A percentile compares a stretch with the other conserved stretches of the same genome.
These are phyloP conservation scores for Speleostelium caveatum DNA, from an alignment of 78 protist genomes.

Conservation along the genomic window DNA sequence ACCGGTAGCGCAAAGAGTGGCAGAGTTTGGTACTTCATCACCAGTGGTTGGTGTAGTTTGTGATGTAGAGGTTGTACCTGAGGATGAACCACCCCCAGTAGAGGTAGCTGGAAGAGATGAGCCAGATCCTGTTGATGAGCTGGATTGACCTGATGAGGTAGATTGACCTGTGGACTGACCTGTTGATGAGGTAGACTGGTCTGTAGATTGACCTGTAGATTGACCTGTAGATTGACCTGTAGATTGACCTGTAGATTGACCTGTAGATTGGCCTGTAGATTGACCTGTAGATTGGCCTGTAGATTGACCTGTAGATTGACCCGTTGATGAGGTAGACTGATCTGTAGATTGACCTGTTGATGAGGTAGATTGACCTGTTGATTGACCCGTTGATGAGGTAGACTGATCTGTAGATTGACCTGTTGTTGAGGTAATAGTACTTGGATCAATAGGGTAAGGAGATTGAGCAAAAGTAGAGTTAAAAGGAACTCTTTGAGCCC, in stretches of 20 bases:
- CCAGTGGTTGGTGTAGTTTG: not conserved
- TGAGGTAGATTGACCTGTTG: not conserved
- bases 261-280: not conserved
- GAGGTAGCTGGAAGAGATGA: not conserved
- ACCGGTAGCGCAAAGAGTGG: not conserved
- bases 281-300: no score
- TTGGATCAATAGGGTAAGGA: not conserved
- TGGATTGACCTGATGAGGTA: no score
- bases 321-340: not conserved
- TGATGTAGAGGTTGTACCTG: not conserved
- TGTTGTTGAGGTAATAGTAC: not conserved
- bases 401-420: not conserved
- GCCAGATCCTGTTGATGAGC: not conserved
- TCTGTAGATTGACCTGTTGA: not conserved
- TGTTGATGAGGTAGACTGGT: not conserved
- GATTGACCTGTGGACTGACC: no score
- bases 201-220: not conserved
- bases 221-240: not conserved
- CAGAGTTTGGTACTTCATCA: not conserved
- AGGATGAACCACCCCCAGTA: not conserved
- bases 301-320: not conserved
- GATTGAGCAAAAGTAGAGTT: not conserved
- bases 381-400: not conserved
- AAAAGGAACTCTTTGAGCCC: not conserved
- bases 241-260: not conserved